A percentile compares a stretch with the other conserved stretches of the same genome.
Evolutionary conservation across 2,329 filamentous ascomycete species (phyloP).

Genomic region (Trichoderma semiorbis): DNA sequence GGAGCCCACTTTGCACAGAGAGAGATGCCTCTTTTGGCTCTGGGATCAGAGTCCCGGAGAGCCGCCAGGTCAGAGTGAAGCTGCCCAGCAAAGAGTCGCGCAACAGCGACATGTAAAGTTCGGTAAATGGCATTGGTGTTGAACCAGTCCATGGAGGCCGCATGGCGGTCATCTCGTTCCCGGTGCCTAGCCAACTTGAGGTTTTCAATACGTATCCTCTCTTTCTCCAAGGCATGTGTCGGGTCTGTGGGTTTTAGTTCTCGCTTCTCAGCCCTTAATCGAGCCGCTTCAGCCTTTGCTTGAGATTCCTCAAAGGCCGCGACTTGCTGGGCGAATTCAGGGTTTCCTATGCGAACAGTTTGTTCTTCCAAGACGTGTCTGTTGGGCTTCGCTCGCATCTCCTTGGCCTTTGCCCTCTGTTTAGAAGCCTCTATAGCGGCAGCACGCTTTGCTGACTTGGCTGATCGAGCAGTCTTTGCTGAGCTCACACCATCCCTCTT

Average conservation of each 20-base stretch:
- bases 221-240: neutral
- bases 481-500: neutral
- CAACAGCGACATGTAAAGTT: conserved; percentile 49
- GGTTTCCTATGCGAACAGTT: neutral
- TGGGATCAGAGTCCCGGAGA: conserved; percentile 38
- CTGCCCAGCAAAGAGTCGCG: conserved; percentile 55
- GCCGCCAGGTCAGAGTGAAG: conserved; percentile 44
- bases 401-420: neutral
- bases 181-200: conserved; percentile 26
- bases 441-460: neutral
- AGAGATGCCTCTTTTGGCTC: conserved; percentile 45
- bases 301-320: neutral
- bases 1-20: conserved; percentile 62
- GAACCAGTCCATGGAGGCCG: conserved; percentile 40
- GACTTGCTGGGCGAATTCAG: neutral
- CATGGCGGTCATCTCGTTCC: conserved; percentile 38
- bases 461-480: neutral
- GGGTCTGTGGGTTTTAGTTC: neutral
- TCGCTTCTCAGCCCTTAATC: neutral
- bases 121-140: conserved; percentile 45
- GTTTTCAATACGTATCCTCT: neutral
- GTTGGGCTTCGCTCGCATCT: neutral
- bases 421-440: neutral
- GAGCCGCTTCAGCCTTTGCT: neutral
- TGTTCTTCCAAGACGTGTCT: neutral